phyloP scores from a whole-genome alignment of 164 flowering plant species.

The Dillenia suffruticosa region DNA sequence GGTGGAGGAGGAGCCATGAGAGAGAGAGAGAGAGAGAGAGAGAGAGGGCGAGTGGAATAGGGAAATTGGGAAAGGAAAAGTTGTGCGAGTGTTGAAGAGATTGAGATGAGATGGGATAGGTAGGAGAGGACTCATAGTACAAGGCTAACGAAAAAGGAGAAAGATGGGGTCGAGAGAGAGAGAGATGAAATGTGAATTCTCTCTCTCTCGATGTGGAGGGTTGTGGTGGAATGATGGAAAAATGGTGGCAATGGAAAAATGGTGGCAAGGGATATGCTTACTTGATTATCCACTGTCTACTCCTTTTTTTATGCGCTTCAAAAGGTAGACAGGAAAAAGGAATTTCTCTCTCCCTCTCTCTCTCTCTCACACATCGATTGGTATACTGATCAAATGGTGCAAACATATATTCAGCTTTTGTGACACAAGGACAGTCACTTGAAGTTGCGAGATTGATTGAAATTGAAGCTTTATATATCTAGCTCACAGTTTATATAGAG shows the following conservation, averaged over 20 bases:
- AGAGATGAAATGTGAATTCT: too few relatives aligned
- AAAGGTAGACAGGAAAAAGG: constrained; percentile 7
- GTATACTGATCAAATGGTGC: too few relatives aligned
- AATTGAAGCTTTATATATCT: too few relatives aligned
- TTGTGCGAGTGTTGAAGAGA: neutral
- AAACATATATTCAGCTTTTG: too few relatives aligned
- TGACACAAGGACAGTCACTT: too few relatives aligned
- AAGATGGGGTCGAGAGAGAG: neutral
- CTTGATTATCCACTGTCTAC: constrained; percentile 17
- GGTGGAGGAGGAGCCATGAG: constrained; percentile 1
- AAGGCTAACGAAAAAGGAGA: neutral
- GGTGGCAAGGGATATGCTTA: constrained; percentile 23
- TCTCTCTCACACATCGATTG: too few relatives aligned
- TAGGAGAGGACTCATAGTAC: neutral
- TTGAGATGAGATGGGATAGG: neutral
- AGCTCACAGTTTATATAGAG: too few relatives aligned
- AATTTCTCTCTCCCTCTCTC: constrained; percentile 6
- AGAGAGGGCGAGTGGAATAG: neutral
- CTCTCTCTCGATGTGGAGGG: constrained; percentile 1
- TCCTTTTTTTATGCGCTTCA: constrained; percentile 18
- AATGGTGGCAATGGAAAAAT: constrained; percentile 9
- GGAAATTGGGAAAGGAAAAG: neutral
- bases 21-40: neutral
- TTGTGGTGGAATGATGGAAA: constrained; percentile 5
- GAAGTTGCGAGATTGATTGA: too few relatives aligned